Evolutionary conservation across 179 eudicot genomes (phyloP).

Genomic region (Corrigiola litoralis): DNA sequence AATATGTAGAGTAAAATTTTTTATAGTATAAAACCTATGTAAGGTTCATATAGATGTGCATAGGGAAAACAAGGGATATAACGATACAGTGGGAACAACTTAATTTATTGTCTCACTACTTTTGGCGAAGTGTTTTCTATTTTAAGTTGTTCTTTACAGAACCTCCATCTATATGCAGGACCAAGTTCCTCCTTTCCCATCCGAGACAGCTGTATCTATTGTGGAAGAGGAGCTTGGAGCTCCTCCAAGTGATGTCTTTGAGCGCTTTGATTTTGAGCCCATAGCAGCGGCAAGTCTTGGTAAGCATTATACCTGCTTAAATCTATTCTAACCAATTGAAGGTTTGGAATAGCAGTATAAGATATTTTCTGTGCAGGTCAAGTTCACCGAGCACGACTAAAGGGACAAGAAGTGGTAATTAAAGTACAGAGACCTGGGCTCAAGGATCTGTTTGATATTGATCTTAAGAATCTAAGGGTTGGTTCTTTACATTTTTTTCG

Average conservation of each 20-base stretch:
- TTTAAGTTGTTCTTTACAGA: slow-evolving; percentile 1
- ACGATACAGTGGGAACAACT: not conserved
- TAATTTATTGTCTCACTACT: no score
- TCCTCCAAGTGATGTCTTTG: slow-evolving; percentile 60
- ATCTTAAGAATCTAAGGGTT: slow-evolving; percentile 95
- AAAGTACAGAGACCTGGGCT: slow-evolving; percentile 99
- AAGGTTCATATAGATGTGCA: not conserved
- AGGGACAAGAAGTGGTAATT: slow-evolving; percentile 85
- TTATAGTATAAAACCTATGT: not conserved
- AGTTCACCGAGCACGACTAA: slow-evolving; percentile 93
- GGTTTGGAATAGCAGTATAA: slow-evolving; percentile 3
- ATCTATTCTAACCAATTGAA: not conserved
- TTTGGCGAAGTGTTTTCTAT: not conserved
- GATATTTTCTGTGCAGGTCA: slow-evolving; percentile 60
- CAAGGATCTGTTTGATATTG: slow-evolving; percentile 94
- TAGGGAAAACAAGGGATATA: not conserved
- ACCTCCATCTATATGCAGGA: slow-evolving; percentile 46
- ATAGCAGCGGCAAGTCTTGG: slow-evolving; percentile 99
- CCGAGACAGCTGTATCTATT: slow-evolving; percentile 78
- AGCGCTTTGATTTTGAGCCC: slow-evolving; percentile 86
- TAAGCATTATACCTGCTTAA: slow-evolving; percentile 27
- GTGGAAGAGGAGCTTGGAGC: slow-evolving; percentile 92
- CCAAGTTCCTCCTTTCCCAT: slow-evolving; percentile 99
- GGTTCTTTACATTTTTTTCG: slow-evolving; percentile 19
- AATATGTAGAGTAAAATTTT: not conserved